These are phyloP conservation scores for Leptomonas seymouri DNA, from an alignment of 208 protist genomes.

Conservation along the genomic window DNA sequence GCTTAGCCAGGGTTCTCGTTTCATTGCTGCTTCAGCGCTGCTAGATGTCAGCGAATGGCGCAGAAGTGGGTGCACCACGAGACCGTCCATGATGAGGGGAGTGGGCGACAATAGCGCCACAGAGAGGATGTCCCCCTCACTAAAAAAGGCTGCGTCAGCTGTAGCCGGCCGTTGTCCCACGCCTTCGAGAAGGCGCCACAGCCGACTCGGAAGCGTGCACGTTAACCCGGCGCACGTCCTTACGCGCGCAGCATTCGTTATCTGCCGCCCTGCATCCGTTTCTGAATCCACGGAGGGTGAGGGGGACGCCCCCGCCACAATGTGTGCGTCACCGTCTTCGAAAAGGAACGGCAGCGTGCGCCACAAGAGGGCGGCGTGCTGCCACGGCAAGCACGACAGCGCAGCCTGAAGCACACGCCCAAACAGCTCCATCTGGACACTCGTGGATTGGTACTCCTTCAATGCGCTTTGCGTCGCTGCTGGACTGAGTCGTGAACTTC, in stretches of 20 bases:
- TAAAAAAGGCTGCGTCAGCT: not conserved
- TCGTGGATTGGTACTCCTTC: not conserved
- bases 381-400: not conserved
- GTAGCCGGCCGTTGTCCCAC: not conserved
- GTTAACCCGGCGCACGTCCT: not conserved
- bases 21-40: not conserved
- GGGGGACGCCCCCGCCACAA: not conserved
- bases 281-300: too few relatives aligned
- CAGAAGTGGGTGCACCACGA: conserved; percentile 24
- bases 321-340: not conserved
- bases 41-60: conserved; percentile 1
- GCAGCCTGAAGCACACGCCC: not conserved
- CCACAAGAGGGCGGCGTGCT: conserved; percentile 6
- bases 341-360: not conserved
- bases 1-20: not conserved
- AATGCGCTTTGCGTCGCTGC: not conserved
- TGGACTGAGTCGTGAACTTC: not conserved
- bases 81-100: conserved; percentile 4
- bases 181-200: not conserved
- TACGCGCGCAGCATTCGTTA: not conserved
- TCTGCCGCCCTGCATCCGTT: not conserved
- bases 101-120: conserved; percentile 14
- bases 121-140: not conserved
- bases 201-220: not conserved
- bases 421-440: not conserved